Base-by-base conservation (phyloP, 495 filamentous ascomycete genomes). In the Bombardia bombarda region DNA sequence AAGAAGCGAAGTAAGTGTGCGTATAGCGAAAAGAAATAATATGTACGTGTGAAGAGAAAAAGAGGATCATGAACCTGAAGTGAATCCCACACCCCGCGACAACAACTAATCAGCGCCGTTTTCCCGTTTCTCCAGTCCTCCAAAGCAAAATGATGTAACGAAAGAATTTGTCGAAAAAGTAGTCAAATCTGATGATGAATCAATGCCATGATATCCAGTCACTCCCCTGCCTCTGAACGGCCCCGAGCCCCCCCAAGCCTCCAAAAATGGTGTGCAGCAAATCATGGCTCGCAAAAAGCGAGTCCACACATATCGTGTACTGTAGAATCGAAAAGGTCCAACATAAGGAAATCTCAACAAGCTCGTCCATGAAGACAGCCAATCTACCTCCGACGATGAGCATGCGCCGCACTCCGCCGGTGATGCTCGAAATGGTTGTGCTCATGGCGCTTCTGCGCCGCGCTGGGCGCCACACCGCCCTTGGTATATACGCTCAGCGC, bases 401-500 rank as follows among this genome's bases (percentile, higher is more conserved):
- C n/a, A n/a, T n/a, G n/a, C n/a, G 32, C 13, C 13, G 32, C 24
- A n/a, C 30, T 20, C 28, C 26, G 25, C 9, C 40, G 40, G 17
- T 32, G 42, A 19, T 45, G 31, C 18, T 35, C 12, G 19, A 36
- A 7, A 20, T 43, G 41, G 41, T 36, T 43, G 41, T 34, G 44
- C n/a, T 38, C 21, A 25, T 46, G 39, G 22, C 54, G 40, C 25
- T 62, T 55, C n/a, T 50, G 25, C 8, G 38, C 17, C 3, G 32
- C 33, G 12, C 24, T 36, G 5, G 35, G 32, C 19, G 35, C 42
- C 16, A 24, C 25, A 19, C 61, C 60, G 36, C 57, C 62, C 38
- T 61, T 57, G 44, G 59, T 61, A 43, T 60, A 72, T 30, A 69
- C 46, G 43, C 50, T 61, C 24, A 76, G 49, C 22, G 68, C 62